A percentile compares a stretch with the other conserved stretches of the same genome.
These are phyloP conservation scores for Cryptococcus sp. DNA, from an alignment of 1,284 basidiomycete species.

Conservation along the genomic window DNA sequence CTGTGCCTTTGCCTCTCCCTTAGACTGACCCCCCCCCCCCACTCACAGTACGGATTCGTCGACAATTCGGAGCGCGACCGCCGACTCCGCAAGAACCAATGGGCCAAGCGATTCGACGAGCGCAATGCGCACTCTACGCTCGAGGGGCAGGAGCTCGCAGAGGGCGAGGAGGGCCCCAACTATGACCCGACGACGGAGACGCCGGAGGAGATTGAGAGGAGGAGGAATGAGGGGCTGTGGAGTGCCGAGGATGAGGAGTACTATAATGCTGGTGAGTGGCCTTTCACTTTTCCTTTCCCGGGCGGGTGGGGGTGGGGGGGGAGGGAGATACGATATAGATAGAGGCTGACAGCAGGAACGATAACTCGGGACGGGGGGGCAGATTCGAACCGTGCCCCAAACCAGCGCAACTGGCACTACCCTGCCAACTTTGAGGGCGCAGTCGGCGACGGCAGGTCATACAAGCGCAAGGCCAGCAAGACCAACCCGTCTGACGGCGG, in stretches of 20 bases:
- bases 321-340: no score
- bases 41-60: constrained; percentile 67
- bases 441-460: constrained; percentile 29
- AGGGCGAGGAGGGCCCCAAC: constrained; percentile 61
- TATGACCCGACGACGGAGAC: constrained; percentile 39
- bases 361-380: neutral
- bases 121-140: constrained; percentile 68
- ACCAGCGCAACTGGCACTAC: constrained; percentile 50
- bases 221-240: constrained; percentile 44
- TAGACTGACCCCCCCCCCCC: neutral
- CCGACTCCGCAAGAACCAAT: constrained; percentile 73
- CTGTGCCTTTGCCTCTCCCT: neutral
- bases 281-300: no score
- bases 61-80: constrained; percentile 71
- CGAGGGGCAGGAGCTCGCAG: constrained; percentile 68
- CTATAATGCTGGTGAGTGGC: constrained; percentile 46
- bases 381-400: constrained; percentile 40
- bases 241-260: constrained; percentile 45
- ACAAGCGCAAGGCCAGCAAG: constrained; percentile 17
- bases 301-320: constrained; percentile 2
- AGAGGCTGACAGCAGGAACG: neutral
- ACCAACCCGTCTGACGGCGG: constrained; percentile 14
- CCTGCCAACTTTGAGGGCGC: constrained; percentile 52
- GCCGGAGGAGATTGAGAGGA: constrained; percentile 26
- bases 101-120: constrained; percentile 82